Percentiles rank a stretch among this genome's conserved stretches.
phyloP scores from a whole-genome alignment of 345 rosid species.

The Orychophragmus violaceus region DNA sequence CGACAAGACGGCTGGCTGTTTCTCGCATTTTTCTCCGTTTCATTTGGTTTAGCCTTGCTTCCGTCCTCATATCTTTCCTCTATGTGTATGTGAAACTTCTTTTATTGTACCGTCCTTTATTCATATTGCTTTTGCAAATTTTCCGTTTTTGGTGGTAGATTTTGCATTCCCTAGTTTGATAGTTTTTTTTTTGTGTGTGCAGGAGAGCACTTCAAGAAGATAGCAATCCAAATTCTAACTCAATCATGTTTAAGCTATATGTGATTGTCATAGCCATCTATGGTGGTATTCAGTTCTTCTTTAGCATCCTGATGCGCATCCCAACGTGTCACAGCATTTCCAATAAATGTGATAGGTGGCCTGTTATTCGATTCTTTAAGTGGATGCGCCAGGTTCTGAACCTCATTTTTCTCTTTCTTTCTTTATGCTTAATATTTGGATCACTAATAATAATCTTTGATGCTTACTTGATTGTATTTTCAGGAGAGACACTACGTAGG shows the following conservation, averaged over 20 bases:
- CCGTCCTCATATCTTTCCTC: slow-evolving; percentile 69
- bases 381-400: slow-evolving; percentile 96
- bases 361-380: slow-evolving; percentile 66
- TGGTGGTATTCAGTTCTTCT: slow-evolving; percentile 71
- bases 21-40: slow-evolving; percentile 86
- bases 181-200: slow-evolving; percentile 21
- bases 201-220: slow-evolving; percentile 66
- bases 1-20: slow-evolving; percentile 67
- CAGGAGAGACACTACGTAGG: slow-evolving; percentile 95
- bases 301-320: slow-evolving; percentile 82
- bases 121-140: slow-evolving; percentile 1
- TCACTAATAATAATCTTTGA: slow-evolving; percentile 1
- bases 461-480: slow-evolving; percentile 24
- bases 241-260: slow-evolving; percentile 55
- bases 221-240: slow-evolving; percentile 31
- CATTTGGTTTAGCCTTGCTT: slow-evolving; percentile 71
- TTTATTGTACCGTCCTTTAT: background rate
- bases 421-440: background rate
- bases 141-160: background rate
- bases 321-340: slow-evolving; percentile 77
- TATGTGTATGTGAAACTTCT: slow-evolving; percentile 64
- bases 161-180: slow-evolving; percentile 11
- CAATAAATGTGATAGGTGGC: slow-evolving; percentile 76
- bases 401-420: slow-evolving; percentile 1
- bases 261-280: slow-evolving; percentile 71